Evolutionary conservation across 2,329 filamentous ascomycete genomes (phyloP), one percentile per base, ranked within the genome.

Genomic region (Colletotrichum eleusines): DNA sequence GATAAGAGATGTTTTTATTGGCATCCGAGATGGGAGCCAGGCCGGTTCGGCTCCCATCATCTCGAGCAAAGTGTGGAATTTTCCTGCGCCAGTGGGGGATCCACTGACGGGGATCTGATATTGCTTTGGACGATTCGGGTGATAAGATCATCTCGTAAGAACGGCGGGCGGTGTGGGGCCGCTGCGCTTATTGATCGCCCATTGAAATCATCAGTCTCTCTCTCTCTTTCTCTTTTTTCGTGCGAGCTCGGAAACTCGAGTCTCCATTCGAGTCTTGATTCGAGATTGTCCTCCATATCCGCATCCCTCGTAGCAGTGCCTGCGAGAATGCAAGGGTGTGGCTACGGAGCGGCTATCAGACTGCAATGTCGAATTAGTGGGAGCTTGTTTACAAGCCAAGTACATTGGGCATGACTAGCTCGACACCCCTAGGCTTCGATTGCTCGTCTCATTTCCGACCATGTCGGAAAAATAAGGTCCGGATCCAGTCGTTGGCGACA

Each of bases 361-460:
- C 14, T 23, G 42, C 51, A 57, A 44, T 7, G 46, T 28, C 26
- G 18, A 23, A 18, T 20, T 16, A 40, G 44, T 59, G 31, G 31
- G 33, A 42, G 58, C 59, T 59, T 71, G 69, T 71, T 71, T 31
- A 26, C 8, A 3, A 31, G 26, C 65, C 69, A 71, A 31, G 69
- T 71, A 71, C 50, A 23, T 51, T 63, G n/a, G 11, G 51, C 58
- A 68, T 59, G 26, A 40, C n/a, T 18, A 11, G 4, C 18, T 3
- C 14, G 18, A 35, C 31, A 33, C 51, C 69, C 68, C 69, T 40
- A 35, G 33, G n/a, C n/a, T 18, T 42, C 44, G 26, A 28, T 11
- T 3, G 53, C 63, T 62, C 65, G 69, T 71, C 63, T 62, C 65
- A 71, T 71, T 59, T 71, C 65, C 69, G 59, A 38, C 53, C 44